Evolutionary conservation across 805 yeast species (phyloP).

Genomic region (Grigorovia humatica): DNA sequence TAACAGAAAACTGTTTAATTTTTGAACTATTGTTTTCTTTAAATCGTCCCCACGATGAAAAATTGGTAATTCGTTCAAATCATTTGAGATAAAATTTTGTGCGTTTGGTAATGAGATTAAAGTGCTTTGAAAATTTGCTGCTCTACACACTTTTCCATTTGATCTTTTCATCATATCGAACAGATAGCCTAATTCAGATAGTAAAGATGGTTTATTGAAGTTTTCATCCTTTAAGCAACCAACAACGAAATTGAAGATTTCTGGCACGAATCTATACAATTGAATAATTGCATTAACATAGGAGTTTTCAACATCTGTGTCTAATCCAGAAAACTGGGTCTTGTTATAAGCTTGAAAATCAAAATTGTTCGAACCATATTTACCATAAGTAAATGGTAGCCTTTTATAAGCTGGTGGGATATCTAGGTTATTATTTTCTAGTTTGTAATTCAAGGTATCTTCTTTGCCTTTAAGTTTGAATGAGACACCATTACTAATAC

Average conservation of each 20-base stretch:
- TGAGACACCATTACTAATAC: background rate
- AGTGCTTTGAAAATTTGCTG: constrained; percentile 63
- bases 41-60: constrained; percentile 4
- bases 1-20: constrained; percentile 21
- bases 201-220: constrained; percentile 38
- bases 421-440: constrained; percentile 25
- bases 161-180: constrained; percentile 88
- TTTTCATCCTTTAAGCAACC: constrained; percentile 45
- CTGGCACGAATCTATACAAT: constrained; percentile 66
- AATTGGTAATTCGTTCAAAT: constrained; percentile 11
- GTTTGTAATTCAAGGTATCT: constrained; percentile 14
- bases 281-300: constrained; percentile 73
- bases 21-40: constrained; percentile 15
- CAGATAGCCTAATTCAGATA: constrained; percentile 78
- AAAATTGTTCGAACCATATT: constrained; percentile 88
- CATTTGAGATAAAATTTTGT: constrained; percentile 1
- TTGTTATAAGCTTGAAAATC: constrained; percentile 79
- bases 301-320: constrained; percentile 72
- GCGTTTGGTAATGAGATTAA: constrained; percentile 41
- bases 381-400: constrained; percentile 70
- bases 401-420: constrained; percentile 70
- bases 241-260: constrained; percentile 55
- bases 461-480: constrained; percentile 11
- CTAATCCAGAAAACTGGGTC: constrained; percentile 73
- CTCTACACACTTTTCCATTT: constrained; percentile 64